Evolutionary conservation across 1,284 basidiomycete species (phyloP).

Genomic region (Stereum hirsutum): DNA sequence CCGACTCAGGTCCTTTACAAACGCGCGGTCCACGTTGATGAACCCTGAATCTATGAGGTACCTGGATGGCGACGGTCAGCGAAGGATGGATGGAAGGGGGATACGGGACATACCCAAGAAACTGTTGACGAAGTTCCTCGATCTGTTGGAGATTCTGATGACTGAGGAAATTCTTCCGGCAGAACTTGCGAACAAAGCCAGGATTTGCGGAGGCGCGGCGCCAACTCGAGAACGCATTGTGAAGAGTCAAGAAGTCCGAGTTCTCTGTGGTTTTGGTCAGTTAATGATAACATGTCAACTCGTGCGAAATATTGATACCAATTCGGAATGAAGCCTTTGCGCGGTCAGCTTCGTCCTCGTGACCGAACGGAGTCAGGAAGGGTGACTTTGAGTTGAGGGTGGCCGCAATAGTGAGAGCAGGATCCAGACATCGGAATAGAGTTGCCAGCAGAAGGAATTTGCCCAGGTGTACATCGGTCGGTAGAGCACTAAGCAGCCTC

Average conservation of each 20-base stretch:
- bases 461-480: conserved; percentile 93
- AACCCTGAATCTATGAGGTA: conserved; percentile 87
- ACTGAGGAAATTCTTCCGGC: conserved; percentile 79
- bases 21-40: conserved; percentile 59
- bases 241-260: conserved; percentile 94
- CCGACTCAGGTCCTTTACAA: conserved; percentile 70
- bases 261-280: conserved; percentile 71
- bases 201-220: conserved; percentile 67
- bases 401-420: conserved; percentile 93
- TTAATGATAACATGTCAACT: background rate
- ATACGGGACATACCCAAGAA: conserved; percentile 56
- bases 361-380: conserved; percentile 84
- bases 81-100: no score
- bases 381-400: conserved; percentile 91
- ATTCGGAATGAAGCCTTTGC: conserved; percentile 78
- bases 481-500: conserved; percentile 83
- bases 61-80: no score
- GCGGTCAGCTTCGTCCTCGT: conserved; percentile 80
- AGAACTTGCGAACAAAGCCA: conserved; percentile 63
- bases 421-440: conserved; percentile 86
- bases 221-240: conserved; percentile 89
- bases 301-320: conserved; percentile 35
- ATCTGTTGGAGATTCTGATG: conserved; percentile 94
- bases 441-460: conserved; percentile 89
- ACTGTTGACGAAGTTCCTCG: conserved; percentile 93